phyloP scores from a whole-genome alignment of 108 stramenopile genomes.

The Mediolabrus comicus region DNA sequence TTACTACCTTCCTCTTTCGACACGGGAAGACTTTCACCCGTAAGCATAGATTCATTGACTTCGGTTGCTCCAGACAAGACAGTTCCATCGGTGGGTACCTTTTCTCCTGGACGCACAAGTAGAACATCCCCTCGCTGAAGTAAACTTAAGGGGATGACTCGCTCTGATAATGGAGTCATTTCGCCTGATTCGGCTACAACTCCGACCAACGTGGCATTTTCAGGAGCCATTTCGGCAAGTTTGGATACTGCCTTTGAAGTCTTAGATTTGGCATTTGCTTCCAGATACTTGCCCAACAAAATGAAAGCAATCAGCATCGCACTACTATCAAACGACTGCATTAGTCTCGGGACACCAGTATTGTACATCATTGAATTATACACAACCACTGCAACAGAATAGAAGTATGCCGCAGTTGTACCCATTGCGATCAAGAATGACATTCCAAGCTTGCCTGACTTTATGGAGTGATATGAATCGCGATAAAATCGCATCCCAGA shows the following conservation, averaged over 20 bases:
- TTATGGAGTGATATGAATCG: constrained; percentile 57
- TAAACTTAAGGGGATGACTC: constrained; percentile 29
- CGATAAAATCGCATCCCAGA: constrained; percentile 77
- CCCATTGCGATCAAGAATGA: constrained; percentile 80
- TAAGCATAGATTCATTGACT: constrained; percentile 86
- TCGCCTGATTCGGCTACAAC: constrained; percentile 13
- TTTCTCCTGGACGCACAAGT: constrained; percentile 71
- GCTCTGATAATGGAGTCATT: constrained; percentile 9
- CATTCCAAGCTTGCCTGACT: constrained; percentile 74
- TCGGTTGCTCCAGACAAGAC: constrained; percentile 75
- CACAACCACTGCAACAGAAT: constrained; percentile 56
- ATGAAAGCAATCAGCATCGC: constrained; percentile 73
- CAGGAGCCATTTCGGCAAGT: constrained; percentile 48
- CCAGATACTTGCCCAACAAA: constrained; percentile 79
- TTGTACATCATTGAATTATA: constrained; percentile 29
- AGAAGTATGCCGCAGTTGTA: constrained; percentile 78
- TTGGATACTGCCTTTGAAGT: constrained; percentile 47
- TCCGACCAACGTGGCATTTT: constrained; percentile 49
- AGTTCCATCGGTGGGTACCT: constrained; percentile 80
- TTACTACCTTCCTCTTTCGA: constrained; percentile 49
- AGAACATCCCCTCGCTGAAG: constrained; percentile 71
- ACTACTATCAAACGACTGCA: constrained; percentile 76
- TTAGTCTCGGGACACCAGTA: constrained; percentile 29
- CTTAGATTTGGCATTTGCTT: constrained; percentile 50
- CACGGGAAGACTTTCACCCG: constrained; percentile 78